Base-by-base conservation (phyloP, 768 basidiomycete genomes). In the Lactarius hengduanensis region DNA sequence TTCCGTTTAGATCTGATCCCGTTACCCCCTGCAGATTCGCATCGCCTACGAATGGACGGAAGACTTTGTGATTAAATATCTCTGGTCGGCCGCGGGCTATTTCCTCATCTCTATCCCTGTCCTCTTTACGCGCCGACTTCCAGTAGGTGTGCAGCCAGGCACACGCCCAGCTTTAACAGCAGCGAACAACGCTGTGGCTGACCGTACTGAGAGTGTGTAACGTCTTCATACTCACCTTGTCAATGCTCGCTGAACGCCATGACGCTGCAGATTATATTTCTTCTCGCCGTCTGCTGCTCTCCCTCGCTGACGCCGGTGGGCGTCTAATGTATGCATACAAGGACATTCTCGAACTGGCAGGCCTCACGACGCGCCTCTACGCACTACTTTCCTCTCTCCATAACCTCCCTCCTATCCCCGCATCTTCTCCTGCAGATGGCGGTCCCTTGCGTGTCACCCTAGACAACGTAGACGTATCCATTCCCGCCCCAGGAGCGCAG, bases 311-410 rank as follows among this genome's bases (percentile, higher is more conserved):
- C 72, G 96, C 96, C 0, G 96, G 96, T 18, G 94, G 95, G 0
- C 83, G 96, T 40, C 79, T 98, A 56, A 98, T 98, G 96, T 96
- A 94, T 74, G 94, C 94, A 0, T 94, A 96, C 75, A 98, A 97
- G 74, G 96, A 98, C 72, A 79, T 98, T 7, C 86, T 97, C 28
- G 94, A 96, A 74, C 85, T 98, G n/a, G 94, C 94, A 5, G 96
- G 96, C 11, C 86, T 96, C 64, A 97, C 96, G 2, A 89, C 89
- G 34, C 86, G 96, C 55, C 81, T 98, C 15, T 97, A 96, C 79
- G 88, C 88, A 20, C 85, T 98, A 15, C 78, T 97, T 28, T 91
- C 95, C 8, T 90, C 92, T 1, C 79, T 96, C 5, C 92, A 96
- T 77, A 84, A 87, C 71, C 83, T 96, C 30, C 80, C 83, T 1